Base-by-base conservation (phyloP, 345 rosid species). In the Arabidopsis suecica region DNA sequence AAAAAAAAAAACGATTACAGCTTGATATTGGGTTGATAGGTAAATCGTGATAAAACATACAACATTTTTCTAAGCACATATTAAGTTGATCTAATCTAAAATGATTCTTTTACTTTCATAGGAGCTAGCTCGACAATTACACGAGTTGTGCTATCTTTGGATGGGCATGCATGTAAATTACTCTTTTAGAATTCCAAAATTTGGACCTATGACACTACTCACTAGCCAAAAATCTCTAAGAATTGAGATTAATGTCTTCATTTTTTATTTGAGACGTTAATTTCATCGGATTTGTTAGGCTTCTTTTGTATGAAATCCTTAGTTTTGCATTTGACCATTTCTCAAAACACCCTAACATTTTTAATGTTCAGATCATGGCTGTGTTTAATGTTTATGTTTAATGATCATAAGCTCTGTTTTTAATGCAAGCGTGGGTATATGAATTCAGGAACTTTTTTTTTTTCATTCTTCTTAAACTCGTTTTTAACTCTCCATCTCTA, bases 371-470 rank as follows among this genome's bases (percentile, higher is more conserved):
- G 28, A 50, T 5, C 25, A 49, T 49, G 54, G 23, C 54, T 5
- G 25, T 49, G 54, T 50, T 50, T 20, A 28, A 28, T 28, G 32
- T 28, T 28, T 28, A 50, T 20, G 55, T 50, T 50, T 22, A 23
- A 25, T 51, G n/a, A 23, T 23, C 32, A 54, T 57, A 14, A 45
- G 59, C 93, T 82, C 93, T 80, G 78, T 81, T 86, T 88, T 90
- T 84, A 0, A 90, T 86, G 93, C 87, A 90, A 81, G 93, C 91
- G 91, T 90, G 91, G 88, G 88, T 48, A 18, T 88, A 88, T 84
- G 84, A 12, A 54, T 54, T 6, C 36, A 28, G 59, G 28, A 25
- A 54, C 59, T 28, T 34, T 53, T 10, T 78, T 80, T 55, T 44
- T 65, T 12, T 16, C 16, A n/a, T 14, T 44, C 32, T 44, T 7